Conservation (phyloP, 1,139 yeast genomes). For the Yamadazyma dendronema region DNA sequence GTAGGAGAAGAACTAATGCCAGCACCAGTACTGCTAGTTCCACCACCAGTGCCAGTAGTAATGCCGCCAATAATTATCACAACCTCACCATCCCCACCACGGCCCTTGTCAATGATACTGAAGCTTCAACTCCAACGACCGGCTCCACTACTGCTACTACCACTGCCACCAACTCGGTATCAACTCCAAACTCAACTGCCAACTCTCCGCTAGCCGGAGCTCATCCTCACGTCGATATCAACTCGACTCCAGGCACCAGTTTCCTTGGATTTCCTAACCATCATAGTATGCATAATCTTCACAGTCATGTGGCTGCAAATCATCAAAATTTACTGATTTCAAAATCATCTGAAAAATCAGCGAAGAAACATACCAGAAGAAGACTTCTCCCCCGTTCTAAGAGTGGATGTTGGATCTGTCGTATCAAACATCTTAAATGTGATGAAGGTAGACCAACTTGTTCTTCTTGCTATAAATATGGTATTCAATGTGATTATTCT, state of each 20-base stretch:
- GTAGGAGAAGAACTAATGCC: background rate
- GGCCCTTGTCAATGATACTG: constrained; percentile 3
- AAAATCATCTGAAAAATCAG: constrained; percentile 4
- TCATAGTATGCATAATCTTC: constrained; percentile 1
- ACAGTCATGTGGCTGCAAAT: background rate
- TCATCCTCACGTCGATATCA: background rate
- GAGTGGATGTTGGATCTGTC: constrained; percentile 51
- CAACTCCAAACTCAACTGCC: constrained; percentile 9
- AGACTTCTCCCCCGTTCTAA: constrained; percentile 43
- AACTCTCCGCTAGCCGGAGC: constrained; percentile 7
- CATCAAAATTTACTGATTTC: background rate
- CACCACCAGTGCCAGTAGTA: background rate
- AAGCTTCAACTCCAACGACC: background rate
- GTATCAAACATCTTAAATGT: constrained; percentile 50
- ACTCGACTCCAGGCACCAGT: background rate
- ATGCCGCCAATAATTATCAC: background rate
- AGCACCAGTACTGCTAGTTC: background rate
- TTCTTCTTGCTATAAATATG: constrained; percentile 38
- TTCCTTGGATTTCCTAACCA: constrained; percentile 1
- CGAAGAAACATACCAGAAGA: constrained; percentile 38
- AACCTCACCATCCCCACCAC: background rate
- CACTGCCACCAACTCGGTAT: constrained; percentile 7
- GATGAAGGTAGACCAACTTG: constrained; percentile 43
- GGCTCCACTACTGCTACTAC: constrained; percentile 3
- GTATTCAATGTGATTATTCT: constrained; percentile 47